Evolutionary conservation across 257 asterid species (phyloP), one percentile per base, ranked within the genome.

Genomic region (Avicennia marina): DNA sequence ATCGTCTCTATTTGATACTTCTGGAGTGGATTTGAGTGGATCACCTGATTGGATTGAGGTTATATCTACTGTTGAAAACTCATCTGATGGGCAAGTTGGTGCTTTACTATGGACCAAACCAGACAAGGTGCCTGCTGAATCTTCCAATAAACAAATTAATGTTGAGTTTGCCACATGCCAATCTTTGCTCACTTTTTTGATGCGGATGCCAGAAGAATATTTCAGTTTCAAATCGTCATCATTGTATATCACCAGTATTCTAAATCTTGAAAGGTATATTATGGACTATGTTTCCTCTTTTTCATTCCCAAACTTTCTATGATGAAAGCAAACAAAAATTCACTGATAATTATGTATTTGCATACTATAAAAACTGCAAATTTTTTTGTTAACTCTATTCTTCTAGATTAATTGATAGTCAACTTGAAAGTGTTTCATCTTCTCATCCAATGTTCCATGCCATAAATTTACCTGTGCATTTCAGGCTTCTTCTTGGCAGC

Each of bases 181-280:
- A 58, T 56, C 53, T 61, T 75, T 88, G 72, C 85, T 91, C 53
- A 69, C 66, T 48, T 75, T 87, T 67, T 63, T 88, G 71, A 77
- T 73, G 71, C 72, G 73, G 83, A 73, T 91, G 80, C 98, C 98
- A 41, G 84, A 86, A 75, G 94, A 77, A 38, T 71, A 62, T 81
- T 55, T 83, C 19, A 76, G 81, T 67, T 74, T 71, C 61, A 85
- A 74, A 74, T 83, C 93, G 9, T 76, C 82, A 41, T 72, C 73
- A 53, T 51, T 69, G 61, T 76, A 75, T 63, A 78, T 78, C 42
- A 78, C 84, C 57, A 67, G 73, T 77, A 79, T 85, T 79, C 94
- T 91, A 79, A 91, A 91, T 65, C 82, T 85, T 56, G 98, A 91
- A 64, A 77, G 94, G 98, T 88, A 81, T 18, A 39, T 54, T 9